Base-by-base conservation (phyloP, 2,329 filamentous ascomycete species). In the Neurospora sp. region DNA sequence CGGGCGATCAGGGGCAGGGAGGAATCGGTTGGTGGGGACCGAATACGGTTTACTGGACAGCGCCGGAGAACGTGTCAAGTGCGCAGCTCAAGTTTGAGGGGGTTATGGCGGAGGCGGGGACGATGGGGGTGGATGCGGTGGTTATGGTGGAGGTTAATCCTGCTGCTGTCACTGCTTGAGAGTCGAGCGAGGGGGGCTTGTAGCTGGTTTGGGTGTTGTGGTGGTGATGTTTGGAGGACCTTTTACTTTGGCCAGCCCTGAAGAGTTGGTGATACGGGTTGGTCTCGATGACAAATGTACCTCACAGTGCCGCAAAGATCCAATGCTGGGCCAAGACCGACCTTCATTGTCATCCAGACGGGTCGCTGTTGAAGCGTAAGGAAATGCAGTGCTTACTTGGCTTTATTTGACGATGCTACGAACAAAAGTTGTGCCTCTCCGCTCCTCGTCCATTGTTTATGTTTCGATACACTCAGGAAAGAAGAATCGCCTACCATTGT, bases 91-190 rank as follows among this genome's bases (percentile, higher is more conserved):
- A 66, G 66, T 67, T 69, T 52, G 68, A 69, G n/a, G 39, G 2
- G 10, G 15, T 38, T 3, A 43, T 69, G 28, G 17, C 38, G n/a
- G 62, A 39, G 36, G 23, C 36, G 19, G 68, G 68, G 8, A 69
- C 66, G 2, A 67, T 42, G 15, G 62, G 42, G 13, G 66, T 69
- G 2, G 68, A 69, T 38, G 67, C 62, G 38, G 68, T 69, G n/a
- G 6, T 69, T n/a, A 28, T 69, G 36, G 39, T 19, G 11, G 68
- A 67, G 68, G n/a, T 69, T 15, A 69, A 69, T 33, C 52, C 52
- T 33, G 11, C 52, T 33, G 11, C 23, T 33, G 23, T 58, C 1
- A 33, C 46, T 58, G 23, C 46, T 28, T 46, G 42, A 46, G 3
- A 6, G 8, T n/a, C 8, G 17, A 11, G 42, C 42, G 9, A 19